These are phyloP conservation scores for Cordia subcordata DNA, from an alignment of 257 asterid species.

Conservation along the genomic window DNA sequence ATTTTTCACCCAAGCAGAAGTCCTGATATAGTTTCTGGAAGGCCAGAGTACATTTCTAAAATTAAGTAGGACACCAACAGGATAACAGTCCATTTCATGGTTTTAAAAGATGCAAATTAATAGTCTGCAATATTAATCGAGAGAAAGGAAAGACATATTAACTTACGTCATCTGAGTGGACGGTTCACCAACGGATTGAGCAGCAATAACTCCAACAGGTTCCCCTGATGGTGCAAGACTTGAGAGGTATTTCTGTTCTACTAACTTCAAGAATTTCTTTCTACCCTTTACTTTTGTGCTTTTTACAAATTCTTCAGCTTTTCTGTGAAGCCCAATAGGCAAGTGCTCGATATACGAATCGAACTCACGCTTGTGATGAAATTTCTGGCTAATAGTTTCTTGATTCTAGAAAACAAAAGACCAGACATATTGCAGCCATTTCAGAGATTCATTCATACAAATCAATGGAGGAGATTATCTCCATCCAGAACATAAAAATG, in stretches of 20 bases:
- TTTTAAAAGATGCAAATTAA: background rate
- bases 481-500: background rate
- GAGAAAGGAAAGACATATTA: conserved; percentile 8
- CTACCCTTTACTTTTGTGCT: conserved; percentile 3
- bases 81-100: no score
- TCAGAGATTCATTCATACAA: conserved; percentile 7
- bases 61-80: no score
- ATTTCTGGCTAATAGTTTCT: conserved; percentile 57
- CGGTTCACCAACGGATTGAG: conserved; percentile 98
- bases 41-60: no score
- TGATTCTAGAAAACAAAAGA: conserved; percentile 47
- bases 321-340: conserved; percentile 73
- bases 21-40: no score
- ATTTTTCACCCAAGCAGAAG: no score
- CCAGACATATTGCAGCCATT: conserved; percentile 1
- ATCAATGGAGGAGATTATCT: conserved; percentile 4
- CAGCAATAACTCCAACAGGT: conserved; percentile 97
- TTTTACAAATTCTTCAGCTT: conserved; percentile 29
- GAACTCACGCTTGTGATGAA: conserved; percentile 39
- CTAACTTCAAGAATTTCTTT: conserved; percentile 43
- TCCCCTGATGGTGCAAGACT: conserved; percentile 91
- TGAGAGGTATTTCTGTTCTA: conserved; percentile 74
- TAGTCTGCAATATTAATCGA: conserved; percentile 10
- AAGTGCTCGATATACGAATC: conserved; percentile 57
- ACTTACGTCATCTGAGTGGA: conserved; percentile 99